phyloP scores from a whole-genome alignment of 1,139 yeast genomes.

The Candida sp. region DNA sequence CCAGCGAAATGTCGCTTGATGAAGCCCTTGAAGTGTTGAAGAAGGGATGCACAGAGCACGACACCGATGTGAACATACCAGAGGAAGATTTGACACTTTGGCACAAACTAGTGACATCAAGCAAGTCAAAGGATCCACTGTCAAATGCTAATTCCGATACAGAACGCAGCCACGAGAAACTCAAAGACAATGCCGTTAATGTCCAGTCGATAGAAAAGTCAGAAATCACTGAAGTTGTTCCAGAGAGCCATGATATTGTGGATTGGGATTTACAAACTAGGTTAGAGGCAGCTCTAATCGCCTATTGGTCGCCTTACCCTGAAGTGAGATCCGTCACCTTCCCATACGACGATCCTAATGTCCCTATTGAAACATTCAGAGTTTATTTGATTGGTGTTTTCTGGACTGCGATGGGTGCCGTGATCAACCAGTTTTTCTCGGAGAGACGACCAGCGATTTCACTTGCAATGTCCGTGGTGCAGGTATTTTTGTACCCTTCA shows the following conservation, averaged over 20 bases:
- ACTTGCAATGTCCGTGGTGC: conserved; percentile 39
- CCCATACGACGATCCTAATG: conserved; percentile 54
- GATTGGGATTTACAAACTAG: conserved; percentile 35
- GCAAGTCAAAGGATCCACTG: not conserved
- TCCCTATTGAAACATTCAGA: conserved; percentile 60
- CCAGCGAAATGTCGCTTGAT: conserved; percentile 21
- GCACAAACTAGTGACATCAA: conserved; percentile 17
- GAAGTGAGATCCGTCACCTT: conserved; percentile 66
- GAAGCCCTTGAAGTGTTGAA: conserved; percentile 26
- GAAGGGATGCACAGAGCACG: conserved; percentile 21
- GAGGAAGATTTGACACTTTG: conserved; percentile 30
- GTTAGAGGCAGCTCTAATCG: conserved; percentile 50
- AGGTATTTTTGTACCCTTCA: conserved; percentile 27
- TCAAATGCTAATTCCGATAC: not conserved
- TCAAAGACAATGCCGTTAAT: not conserved
- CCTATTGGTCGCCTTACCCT: conserved; percentile 65
- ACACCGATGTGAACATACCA: conserved; percentile 39
- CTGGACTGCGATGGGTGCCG: conserved; percentile 58
- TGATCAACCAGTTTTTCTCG: conserved; percentile 60
- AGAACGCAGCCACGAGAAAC: not conserved
- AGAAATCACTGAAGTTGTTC: not conserved
- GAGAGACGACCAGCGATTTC: conserved; percentile 58
- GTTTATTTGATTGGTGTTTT: conserved; percentile 56
- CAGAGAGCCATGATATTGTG: conserved; percentile 5
- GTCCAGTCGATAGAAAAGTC: not conserved